phyloP scores from a whole-genome alignment of 1,139 yeast species.

The Pichia sp. region DNA sequence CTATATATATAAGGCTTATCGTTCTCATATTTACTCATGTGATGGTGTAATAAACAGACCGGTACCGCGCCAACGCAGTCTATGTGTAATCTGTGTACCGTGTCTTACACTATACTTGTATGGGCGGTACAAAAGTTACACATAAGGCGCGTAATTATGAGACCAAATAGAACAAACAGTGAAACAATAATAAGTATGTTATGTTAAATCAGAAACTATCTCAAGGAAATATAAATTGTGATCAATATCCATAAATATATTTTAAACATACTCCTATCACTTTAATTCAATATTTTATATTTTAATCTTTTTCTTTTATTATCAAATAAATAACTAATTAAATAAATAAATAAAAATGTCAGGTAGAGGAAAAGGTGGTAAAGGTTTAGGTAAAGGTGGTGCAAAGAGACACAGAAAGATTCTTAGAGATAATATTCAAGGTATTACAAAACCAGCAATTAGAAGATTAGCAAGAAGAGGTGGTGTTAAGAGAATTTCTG shows the following conservation, averaged over 20 bases:
- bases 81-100: too few species aligned
- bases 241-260: too few species aligned
- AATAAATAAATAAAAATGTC: constrained; percentile 53
- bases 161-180: background rate
- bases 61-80: too few species aligned
- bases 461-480: constrained; percentile 99
- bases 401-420: constrained; percentile 99
- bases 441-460: constrained; percentile 99
- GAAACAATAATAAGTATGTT: too few species aligned
- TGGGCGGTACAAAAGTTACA: background rate
- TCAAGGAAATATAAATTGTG: too few species aligned
- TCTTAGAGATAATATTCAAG: constrained; percentile 98
- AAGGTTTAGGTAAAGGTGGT: constrained; percentile 99
- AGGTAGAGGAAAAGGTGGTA: constrained; percentile 99
- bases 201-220: too few species aligned
- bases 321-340: constrained; percentile 8
- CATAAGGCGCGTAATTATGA: background rate
- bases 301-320: background rate
- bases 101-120: too few species aligned
- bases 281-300: background rate
- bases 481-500: constrained; percentile 99
- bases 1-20: too few species aligned
- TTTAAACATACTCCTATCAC: too few species aligned
- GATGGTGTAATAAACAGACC: too few species aligned
- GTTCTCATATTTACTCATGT: too few species aligned